Conservation (phyloP, 345 rosid genomes). For the Corchorus olitorius region DNA sequence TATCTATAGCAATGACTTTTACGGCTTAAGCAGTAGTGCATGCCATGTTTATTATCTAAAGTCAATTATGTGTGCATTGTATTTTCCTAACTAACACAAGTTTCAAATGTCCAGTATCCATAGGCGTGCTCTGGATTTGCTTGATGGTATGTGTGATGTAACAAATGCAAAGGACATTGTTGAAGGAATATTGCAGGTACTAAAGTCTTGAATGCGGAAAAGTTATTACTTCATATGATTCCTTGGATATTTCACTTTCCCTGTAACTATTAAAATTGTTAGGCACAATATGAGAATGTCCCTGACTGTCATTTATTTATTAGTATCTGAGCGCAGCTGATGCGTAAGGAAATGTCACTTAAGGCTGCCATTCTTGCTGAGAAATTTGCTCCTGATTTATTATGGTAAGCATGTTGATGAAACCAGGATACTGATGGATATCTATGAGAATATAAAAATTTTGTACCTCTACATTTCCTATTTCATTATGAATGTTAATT, state of each 20-base stretch:
- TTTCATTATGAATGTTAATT: neutral
- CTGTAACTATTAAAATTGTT: slow-evolving; percentile 2
- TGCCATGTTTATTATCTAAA: neutral
- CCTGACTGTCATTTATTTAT: slow-evolving; percentile 27
- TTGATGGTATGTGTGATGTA: slow-evolving; percentile 98
- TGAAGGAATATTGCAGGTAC: slow-evolving; percentile 96
- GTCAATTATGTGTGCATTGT: neutral
- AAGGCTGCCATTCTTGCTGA: slow-evolving; percentile 99
- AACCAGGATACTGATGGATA: neutral
- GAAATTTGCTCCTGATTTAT: slow-evolving; percentile 98
- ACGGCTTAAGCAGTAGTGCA: neutral
- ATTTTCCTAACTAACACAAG: neutral
- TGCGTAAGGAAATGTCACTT: slow-evolving; percentile 97
- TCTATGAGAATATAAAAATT: neutral
- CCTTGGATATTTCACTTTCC: neutral
- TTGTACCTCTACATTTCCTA: neutral
- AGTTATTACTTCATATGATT: neutral
- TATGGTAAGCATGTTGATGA: slow-evolving; percentile 62
- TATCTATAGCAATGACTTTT: neutral
- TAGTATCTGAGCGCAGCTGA: slow-evolving; percentile 99
- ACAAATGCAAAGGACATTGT: slow-evolving; percentile 99
- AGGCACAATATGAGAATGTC: slow-evolving; percentile 8
- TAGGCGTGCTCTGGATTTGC: slow-evolving; percentile 98
- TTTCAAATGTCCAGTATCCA: slow-evolving; percentile 67
- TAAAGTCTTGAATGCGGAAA: neutral